Percentiles rank a stretch among this genome's conserved stretches.
Evolutionary conservation across 2,329 filamentous ascomycete genomes (phyloP).

Genomic region (Penicillium sp.): DNA sequence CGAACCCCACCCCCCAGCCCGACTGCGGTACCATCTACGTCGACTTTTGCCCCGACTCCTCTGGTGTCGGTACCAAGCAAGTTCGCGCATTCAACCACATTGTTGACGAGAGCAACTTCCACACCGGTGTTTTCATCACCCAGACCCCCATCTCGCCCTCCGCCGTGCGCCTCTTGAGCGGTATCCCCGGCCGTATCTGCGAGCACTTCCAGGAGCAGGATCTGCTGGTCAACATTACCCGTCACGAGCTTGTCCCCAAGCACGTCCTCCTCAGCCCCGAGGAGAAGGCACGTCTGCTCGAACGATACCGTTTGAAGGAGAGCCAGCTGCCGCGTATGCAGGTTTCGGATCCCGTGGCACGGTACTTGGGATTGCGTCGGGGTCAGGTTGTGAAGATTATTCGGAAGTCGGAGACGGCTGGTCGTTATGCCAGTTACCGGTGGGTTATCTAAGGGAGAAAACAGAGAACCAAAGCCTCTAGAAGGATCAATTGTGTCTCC

Average conservation of each 20-base stretch:
- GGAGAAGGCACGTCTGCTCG: conserved; percentile 82
- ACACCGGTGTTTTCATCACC: conserved; percentile 88
- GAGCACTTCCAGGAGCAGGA: conserved; percentile 97
- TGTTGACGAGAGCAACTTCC: conserved; percentile 75
- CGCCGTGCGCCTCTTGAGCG: conserved; percentile 80
- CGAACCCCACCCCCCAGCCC: conserved; percentile 68
- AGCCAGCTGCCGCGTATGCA: conserved; percentile 93
- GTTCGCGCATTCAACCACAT: conserved; percentile 86
- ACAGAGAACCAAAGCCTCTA: background rate
- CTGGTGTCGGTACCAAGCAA: conserved; percentile 79
- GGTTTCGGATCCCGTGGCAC: conserved; percentile 85
- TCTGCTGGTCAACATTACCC: conserved; percentile 94
- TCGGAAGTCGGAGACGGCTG: conserved; percentile 89
- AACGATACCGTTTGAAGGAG: conserved; percentile 93
- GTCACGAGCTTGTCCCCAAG: conserved; percentile 92
- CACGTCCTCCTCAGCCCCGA: conserved; percentile 87
- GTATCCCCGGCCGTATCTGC: conserved; percentile 74
- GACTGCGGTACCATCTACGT: conserved; percentile 89
- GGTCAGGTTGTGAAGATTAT: conserved; percentile 99
- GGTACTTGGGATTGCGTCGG: conserved; percentile 84
- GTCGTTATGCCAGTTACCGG: conserved; percentile 93
- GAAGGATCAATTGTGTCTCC: background rate
- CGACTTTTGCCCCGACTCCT: conserved; percentile 80
- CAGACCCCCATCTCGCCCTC: conserved; percentile 78
- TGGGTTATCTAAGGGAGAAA: conserved; percentile 53